phyloP scores from a whole-genome alignment of 306 rosid genomes.

The Quercus glauca region DNA sequence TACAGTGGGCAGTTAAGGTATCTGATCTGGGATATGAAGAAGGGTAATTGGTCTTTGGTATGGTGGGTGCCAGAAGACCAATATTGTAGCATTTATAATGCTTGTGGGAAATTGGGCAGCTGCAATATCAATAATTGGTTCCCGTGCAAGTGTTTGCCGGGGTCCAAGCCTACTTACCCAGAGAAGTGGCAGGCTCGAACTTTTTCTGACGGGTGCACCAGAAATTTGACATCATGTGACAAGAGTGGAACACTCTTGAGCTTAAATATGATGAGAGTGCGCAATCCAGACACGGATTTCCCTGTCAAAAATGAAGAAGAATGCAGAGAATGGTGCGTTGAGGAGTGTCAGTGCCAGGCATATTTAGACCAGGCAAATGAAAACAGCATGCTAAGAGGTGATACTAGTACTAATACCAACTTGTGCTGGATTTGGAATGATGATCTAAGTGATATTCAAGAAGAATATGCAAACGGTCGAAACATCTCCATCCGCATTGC shows the following conservation, averaged over 20 bases:
- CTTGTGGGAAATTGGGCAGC: conserved; percentile 35
- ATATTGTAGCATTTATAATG: conserved; percentile 10
- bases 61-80: conserved; percentile 14
- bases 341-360: conserved; percentile 20
- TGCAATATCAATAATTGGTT: neutral
- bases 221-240: neutral
- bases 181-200: neutral
- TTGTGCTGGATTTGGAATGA: conserved; percentile 22
- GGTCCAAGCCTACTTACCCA: neutral
- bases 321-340: conserved; percentile 22
- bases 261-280: neutral
- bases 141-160: conserved; percentile 42
- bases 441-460: conserved; percentile 17
- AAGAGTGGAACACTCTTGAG: conserved; percentile 12
- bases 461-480: neutral
- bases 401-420: rapidly evolving
- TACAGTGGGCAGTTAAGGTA: conserved; percentile 5
- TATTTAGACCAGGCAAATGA: conserved; percentile 21
- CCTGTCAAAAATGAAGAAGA: neutral
- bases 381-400: neutral
- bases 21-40: neutral
- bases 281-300: neutral
- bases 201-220: conserved; percentile 18
- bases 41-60: rapidly evolving
- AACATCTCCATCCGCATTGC: conserved; percentile 19